Conservation (phyloP, 345 rosid genomes). For the Ceriops tagal region DNA sequence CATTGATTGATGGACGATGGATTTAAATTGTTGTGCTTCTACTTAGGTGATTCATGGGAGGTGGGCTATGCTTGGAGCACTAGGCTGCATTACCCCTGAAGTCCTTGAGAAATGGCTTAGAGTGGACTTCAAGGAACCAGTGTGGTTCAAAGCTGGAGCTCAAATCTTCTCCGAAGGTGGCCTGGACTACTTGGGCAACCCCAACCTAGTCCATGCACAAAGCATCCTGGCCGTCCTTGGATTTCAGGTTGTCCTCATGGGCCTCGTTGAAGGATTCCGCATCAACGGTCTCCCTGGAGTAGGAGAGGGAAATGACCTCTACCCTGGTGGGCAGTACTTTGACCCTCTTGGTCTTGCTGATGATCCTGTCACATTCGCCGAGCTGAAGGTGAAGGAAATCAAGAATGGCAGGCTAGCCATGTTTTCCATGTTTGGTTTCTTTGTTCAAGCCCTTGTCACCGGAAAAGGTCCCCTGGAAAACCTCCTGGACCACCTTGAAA, state of each 20-base stretch:
- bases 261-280: conserved; percentile 87
- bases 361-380: conserved; percentile 78
- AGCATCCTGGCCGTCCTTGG: conserved; percentile 92
- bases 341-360: conserved; percentile 91
- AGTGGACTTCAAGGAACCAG: conserved; percentile 90
- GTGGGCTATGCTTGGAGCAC: conserved; percentile 97
- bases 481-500: conserved; percentile 81
- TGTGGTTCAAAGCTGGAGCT: conserved; percentile 99
- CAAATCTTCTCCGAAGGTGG: conserved; percentile 98
- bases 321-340: conserved; percentile 87
- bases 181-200: conserved; percentile 95
- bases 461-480: conserved; percentile 96
- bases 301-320: conserved; percentile 88
- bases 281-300: conserved; percentile 93
- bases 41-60: conserved; percentile 83
- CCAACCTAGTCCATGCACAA: conserved; percentile 94
- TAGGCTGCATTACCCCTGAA: conserved; percentile 95
- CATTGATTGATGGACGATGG: too few relatives aligned
- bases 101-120: conserved; percentile 75
- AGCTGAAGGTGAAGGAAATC: conserved; percentile 96
- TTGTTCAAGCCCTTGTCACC: conserved; percentile 90
- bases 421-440: conserved; percentile 99
- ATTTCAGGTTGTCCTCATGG: conserved; percentile 87
- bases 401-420: conserved; percentile 91
- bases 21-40: not conserved